Evolutionary conservation across 768 basidiomycete species (phyloP), one percentile per base, ranked within the genome.

Genomic region (Rhizopogon sp.): DNA sequence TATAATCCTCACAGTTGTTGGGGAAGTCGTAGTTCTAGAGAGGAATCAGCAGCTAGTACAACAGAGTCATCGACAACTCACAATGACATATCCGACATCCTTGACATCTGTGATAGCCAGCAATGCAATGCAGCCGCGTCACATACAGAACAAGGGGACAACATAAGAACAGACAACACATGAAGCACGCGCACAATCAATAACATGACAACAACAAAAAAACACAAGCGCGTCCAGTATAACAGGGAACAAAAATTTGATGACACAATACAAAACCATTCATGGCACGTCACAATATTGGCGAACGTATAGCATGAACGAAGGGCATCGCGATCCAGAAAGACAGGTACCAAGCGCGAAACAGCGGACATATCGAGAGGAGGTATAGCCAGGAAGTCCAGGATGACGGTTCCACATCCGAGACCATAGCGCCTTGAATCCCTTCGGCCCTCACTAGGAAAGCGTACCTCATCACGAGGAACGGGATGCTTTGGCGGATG

Each of bases 1-100:
- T 93, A 73, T 98, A 98, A 72, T 97, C 95, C 76, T 96, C 94
- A 66, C 90, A 92, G 68, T 96, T 95, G 74, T 97, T 97, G 1
- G 95, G 94, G 78, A 98, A 97, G 70, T 98, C 95, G 70, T 91
- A 95, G 74, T 94, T 94, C 93, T 95, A 61, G 3, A 50, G 43
- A n/a, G 37, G 53, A 37, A 35, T 8, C 49, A 55, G 62, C 50
- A 62, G 51, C 3, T 40, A 41, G 33, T 47, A 57, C 40, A 59
- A 44, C 0, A 11, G 39, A 8, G 39, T 59, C 6, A 49, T 50
- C 16, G 39, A 46, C 50, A 13, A 82, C 91, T 70, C 64, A 93
- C 92, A 63, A 98, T 93, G 60, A 98, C 94, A 74, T 94, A 98
- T 63, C 90, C 88, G 63, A 98, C 94, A 76, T 98, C 95, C 88